Percentiles rank a stretch among this genome's conserved stretches.
Evolutionary conservation across 1,284 basidiomycete genomes (phyloP).

Genomic region (Hortiboletus rubellus): DNA sequence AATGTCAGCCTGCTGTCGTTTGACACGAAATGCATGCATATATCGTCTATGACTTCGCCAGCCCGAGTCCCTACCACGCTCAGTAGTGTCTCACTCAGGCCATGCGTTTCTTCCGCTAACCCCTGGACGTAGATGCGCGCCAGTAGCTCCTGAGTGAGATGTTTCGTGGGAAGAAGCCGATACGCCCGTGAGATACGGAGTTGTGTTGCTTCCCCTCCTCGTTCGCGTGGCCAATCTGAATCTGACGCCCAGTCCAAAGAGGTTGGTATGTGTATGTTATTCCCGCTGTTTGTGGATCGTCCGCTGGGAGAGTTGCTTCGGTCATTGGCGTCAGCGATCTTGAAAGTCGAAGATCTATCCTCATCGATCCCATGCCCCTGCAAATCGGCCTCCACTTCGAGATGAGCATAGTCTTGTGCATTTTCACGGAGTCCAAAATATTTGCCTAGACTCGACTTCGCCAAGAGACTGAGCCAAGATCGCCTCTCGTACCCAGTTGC

Average conservation of each 20-base stretch:
- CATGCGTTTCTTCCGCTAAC: conserved; percentile 57
- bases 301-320: conserved; percentile 9
- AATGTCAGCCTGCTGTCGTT: background rate
- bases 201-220: conserved; percentile 20
- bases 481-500: conserved; percentile 59
- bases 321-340: background rate
- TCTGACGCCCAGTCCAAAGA: conserved; percentile 30
- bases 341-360: background rate
- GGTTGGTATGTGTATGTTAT: conserved; percentile 34
- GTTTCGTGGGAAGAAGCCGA: conserved; percentile 40
- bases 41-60: conserved; percentile 50
- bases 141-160: conserved; percentile 22
- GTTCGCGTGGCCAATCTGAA: conserved; percentile 16
- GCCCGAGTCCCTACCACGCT: conserved; percentile 52
- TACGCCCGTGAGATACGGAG: conserved; percentile 49
- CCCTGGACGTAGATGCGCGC: conserved; percentile 58
- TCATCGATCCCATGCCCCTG: background rate
- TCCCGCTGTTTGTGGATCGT: conserved; percentile 14
- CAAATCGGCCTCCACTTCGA: conserved; percentile 15
- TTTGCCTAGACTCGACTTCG: conserved; percentile 44
- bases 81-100: conserved; percentile 56
- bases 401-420: conserved; percentile 17
- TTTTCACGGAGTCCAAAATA: conserved; percentile 41
- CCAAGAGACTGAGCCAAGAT: conserved; percentile 49
- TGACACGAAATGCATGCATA: conserved; percentile 22